A percentile compares a stretch with the other conserved stretches of the same genome.
Evolutionary conservation across 1,284 basidiomycete species (phyloP).

Genomic region (Apiotrichum brassicae): DNA sequence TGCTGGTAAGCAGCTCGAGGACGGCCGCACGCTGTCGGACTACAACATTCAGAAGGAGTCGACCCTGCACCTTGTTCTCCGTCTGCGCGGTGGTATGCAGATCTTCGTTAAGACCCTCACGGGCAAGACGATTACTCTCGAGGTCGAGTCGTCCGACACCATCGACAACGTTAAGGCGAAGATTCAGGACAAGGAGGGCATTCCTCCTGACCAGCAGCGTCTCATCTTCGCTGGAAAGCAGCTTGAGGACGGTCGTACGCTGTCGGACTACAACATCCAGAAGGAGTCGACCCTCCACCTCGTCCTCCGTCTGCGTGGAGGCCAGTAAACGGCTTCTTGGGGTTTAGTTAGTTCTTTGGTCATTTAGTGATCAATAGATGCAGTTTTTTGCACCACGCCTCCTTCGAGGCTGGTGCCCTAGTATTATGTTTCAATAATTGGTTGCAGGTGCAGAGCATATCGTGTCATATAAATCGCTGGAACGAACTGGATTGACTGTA

Average conservation of each 20-base stretch:
- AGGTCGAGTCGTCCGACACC: too few relatives aligned
- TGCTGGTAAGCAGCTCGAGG: conserved; percentile 96
- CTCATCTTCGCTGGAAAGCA: conserved; percentile 94
- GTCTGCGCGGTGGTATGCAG: conserved; percentile 47
- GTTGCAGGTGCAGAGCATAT: too few relatives aligned
- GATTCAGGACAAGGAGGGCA: conserved; percentile 60
- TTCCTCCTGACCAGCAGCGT: conserved; percentile 88
- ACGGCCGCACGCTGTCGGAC: conserved; percentile 80
- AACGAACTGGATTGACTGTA: too few relatives aligned
- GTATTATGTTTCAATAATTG: too few relatives aligned
- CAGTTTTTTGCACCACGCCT: too few relatives aligned
- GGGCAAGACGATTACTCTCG: conserved; percentile 17
- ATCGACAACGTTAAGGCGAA: conserved; percentile 50
- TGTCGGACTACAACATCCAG: conserved; percentile 72
- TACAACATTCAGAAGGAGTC: conserved; percentile 94
- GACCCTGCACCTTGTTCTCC: conserved; percentile 91
- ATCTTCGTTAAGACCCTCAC: too few relatives aligned
- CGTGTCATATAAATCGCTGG: too few relatives aligned
- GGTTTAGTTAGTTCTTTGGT: not conserved
- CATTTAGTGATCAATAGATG: not conserved
- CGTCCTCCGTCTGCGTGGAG: conserved; percentile 46
- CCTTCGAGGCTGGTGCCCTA: too few relatives aligned
- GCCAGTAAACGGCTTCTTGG: conserved; percentile 40
- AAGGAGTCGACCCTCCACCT: conserved; percentile 48
- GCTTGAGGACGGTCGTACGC: conserved; percentile 90